These are phyloP conservation scores for Ajuga reptans DNA, from an alignment of 305 asterid genomes.

Conservation along the genomic window DNA sequence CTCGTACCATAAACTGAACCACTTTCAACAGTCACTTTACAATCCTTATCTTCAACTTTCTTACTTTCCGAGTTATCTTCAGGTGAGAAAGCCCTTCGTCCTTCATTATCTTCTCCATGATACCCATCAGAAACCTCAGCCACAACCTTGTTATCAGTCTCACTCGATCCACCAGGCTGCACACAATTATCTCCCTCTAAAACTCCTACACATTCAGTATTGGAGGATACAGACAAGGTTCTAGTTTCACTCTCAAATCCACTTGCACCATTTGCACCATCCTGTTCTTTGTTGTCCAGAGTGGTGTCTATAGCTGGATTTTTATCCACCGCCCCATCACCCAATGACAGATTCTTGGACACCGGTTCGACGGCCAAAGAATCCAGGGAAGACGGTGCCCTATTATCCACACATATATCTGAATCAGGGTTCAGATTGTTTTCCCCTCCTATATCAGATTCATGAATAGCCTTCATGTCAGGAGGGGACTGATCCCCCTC, in stretches of 20 bases:
- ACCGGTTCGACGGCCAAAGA: slow-evolving; percentile 28
- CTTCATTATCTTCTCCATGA: slow-evolving; percentile 31
- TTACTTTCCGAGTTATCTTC: slow-evolving; percentile 23
- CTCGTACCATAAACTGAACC: slow-evolving; percentile 26
- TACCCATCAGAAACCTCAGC: slow-evolving; percentile 29
- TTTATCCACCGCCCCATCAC: slow-evolving; percentile 28
- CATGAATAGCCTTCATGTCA: slow-evolving; percentile 25
- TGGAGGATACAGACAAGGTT: slow-evolving; percentile 24
- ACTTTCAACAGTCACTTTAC: slow-evolving; percentile 24
- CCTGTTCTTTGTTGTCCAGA: slow-evolving; percentile 23
- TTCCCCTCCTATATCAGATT: slow-evolving; percentile 31
- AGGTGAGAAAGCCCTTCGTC: slow-evolving; percentile 16
- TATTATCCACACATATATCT: slow-evolving; percentile 29
- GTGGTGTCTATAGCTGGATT: slow-evolving; percentile 33
- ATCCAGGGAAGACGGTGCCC: slow-evolving; percentile 30
- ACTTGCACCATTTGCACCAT: slow-evolving; percentile 29
- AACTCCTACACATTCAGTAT: slow-evolving; percentile 28
- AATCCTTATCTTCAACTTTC: slow-evolving; percentile 28
- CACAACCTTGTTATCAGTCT: slow-evolving; percentile 25
- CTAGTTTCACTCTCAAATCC: slow-evolving; percentile 25
- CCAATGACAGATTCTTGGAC: slow-evolving; percentile 25
- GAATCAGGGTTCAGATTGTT: slow-evolving; percentile 34
- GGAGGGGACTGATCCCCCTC: slow-evolving; percentile 36
- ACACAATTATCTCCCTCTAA: slow-evolving; percentile 25
- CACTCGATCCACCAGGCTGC: slow-evolving; percentile 23